These are phyloP conservation scores for Meyerozyma elateridarum DNA, from an alignment of 1,139 yeast genomes.

Conservation along the genomic window DNA sequence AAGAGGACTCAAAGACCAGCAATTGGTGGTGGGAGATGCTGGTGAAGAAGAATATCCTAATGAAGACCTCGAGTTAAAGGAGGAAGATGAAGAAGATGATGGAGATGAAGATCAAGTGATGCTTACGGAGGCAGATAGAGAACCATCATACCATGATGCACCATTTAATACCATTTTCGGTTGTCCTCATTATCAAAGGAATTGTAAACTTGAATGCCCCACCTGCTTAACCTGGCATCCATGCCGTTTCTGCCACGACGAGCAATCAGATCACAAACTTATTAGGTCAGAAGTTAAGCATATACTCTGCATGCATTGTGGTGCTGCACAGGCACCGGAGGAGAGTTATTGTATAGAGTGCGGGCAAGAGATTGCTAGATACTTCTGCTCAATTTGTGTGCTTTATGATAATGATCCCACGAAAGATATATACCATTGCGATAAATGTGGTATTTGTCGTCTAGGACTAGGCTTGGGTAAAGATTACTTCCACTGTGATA, in stretches of 20 bases:
- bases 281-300: conserved; percentile 60
- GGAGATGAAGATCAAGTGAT: conserved; percentile 31
- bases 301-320: conserved; percentile 78
- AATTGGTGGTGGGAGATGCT: conserved; percentile 14
- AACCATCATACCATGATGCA: conserved; percentile 46
- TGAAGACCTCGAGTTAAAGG: conserved; percentile 3
- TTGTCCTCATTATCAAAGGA: conserved; percentile 78
- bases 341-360: conserved; percentile 64
- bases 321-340: conserved; percentile 68
- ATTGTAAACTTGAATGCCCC: conserved; percentile 80
- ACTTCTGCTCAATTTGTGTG: conserved; percentile 74
- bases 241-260: conserved; percentile 87
- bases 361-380: conserved; percentile 61
- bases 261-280: conserved; percentile 51
- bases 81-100: conserved; percentile 9
- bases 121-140: conserved; percentile 45
- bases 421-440: conserved; percentile 87
- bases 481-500: conserved; percentile 86
- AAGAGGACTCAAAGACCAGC: conserved; percentile 15
- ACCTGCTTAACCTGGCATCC: conserved; percentile 70
- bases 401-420: conserved; percentile 78
- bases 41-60: conserved; percentile 9
- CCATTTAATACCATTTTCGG: conserved; percentile 46
- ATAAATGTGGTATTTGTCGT: conserved; percentile 88
- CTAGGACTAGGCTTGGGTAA: conserved; percentile 83